phyloP scores from a whole-genome alignment of 306 rosid genomes.

The Prinsepia uniflora region DNA sequence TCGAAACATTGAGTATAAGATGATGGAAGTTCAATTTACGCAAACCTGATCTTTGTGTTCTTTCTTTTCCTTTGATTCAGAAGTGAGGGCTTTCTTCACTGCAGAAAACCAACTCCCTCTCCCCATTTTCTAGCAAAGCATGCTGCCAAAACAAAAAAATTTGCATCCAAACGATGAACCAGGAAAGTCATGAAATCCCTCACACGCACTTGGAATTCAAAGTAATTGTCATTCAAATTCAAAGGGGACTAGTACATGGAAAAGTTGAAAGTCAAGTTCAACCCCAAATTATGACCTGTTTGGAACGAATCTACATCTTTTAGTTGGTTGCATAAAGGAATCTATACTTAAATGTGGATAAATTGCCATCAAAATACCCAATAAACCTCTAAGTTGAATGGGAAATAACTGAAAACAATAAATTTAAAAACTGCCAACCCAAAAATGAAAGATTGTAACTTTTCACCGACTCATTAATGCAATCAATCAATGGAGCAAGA shows the following conservation, averaged over 20 bases:
- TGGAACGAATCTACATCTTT: neutral
- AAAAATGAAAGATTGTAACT: conserved; percentile 13
- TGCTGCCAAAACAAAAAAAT: conserved; percentile 13
- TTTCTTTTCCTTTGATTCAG: conserved; percentile 55
- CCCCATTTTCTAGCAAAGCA: conserved; percentile 64
- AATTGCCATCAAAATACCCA: conserved; percentile 20
- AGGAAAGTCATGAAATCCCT: neutral
- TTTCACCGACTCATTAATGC: conserved; percentile 16
- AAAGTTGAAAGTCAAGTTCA: conserved; percentile 13
- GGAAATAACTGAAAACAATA: neutral
- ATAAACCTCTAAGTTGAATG: conserved; percentile 15
- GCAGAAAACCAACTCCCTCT: conserved; percentile 84
- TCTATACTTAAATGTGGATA: neutral
- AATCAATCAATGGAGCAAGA: conserved; percentile 21
- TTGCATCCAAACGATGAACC: neutral
- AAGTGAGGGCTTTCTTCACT: conserved; percentile 62
- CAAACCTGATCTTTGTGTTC: conserved; percentile 74
- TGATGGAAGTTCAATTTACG: neutral
- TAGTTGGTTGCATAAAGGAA: neutral
- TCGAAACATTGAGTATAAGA: neutral
- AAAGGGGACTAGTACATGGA: conserved; percentile 2
- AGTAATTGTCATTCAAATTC: neutral
- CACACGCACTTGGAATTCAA: conserved; percentile 20
- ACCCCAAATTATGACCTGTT: neutral
- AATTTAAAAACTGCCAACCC: conserved; percentile 15